phyloP scores from a whole-genome alignment of 2,329 filamentous ascomycete genomes.

The Aaosphaeria pasadenensis region DNA sequence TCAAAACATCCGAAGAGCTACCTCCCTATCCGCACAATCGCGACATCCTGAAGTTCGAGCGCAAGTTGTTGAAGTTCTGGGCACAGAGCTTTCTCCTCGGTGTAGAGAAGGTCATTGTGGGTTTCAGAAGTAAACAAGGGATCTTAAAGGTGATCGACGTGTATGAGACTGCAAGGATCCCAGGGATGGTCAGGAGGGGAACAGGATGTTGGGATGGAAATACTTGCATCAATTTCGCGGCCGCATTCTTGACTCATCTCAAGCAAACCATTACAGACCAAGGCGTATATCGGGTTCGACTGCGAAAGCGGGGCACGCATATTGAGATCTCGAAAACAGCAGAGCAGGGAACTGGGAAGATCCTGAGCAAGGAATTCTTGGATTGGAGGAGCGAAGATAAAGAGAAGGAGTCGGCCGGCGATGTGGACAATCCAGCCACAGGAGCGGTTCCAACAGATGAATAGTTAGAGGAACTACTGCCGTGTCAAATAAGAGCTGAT shows the following conservation, averaged over 20 bases:
- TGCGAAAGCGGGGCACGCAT: slow-evolving; percentile 57
- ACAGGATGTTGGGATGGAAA: slow-evolving; percentile 83
- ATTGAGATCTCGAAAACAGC: slow-evolving; percentile 75
- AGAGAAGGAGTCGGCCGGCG: slow-evolving; percentile 1
- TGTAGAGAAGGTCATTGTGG: slow-evolving; percentile 87
- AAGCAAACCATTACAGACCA: slow-evolving; percentile 60
- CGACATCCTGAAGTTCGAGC: slow-evolving; percentile 74
- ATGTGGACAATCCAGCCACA: too few relatives aligned
- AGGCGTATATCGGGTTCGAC: slow-evolving; percentile 78
- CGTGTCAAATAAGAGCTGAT: too few relatives aligned
- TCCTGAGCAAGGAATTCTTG: slow-evolving; percentile 74
- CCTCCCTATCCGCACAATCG: slow-evolving; percentile 51
- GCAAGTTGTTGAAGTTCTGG: slow-evolving; percentile 94
- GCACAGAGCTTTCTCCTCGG: slow-evolving; percentile 93
- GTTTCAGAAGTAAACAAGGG: slow-evolving; percentile 74
- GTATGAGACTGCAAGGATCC: slow-evolving; percentile 75
- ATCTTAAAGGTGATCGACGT: slow-evolving; percentile 72
- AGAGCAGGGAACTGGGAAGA: slow-evolving; percentile 70
- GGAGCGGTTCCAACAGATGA: too few relatives aligned
- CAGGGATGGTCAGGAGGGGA: slow-evolving; percentile 68
- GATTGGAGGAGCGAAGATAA: slow-evolving; percentile 56
- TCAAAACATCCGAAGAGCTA: slow-evolving; percentile 84
- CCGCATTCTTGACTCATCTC: slow-evolving; percentile 72
- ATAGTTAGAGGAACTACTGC: too few relatives aligned
- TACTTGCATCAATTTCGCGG: slow-evolving; percentile 87